Conservation (phyloP, 768 basidiomycete species). For the Leucocoprinus leucothites region DNA sequence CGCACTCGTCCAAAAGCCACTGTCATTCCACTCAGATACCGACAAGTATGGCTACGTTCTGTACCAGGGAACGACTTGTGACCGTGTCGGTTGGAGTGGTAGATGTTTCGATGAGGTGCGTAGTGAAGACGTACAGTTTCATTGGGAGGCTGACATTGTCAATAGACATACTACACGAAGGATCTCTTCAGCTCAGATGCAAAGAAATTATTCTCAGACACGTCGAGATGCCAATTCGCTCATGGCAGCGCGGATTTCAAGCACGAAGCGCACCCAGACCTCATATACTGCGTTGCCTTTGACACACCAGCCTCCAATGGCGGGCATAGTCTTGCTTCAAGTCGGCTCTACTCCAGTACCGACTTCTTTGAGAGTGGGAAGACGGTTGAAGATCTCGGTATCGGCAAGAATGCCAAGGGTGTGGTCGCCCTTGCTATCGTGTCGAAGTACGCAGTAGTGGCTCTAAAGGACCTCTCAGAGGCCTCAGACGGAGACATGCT, state of each 20-base stretch:
- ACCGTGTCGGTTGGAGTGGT: slow-evolving; percentile 46
- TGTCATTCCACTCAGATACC: slow-evolving; percentile 85
- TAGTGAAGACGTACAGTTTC: slow-evolving; percentile 11
- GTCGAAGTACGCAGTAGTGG: slow-evolving; percentile 89
- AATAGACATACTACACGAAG: slow-evolving; percentile 85
- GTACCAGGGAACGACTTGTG: slow-evolving; percentile 74
- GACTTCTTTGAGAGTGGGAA: slow-evolving; percentile 75
- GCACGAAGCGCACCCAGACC: slow-evolving; percentile 66
- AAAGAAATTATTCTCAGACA: slow-evolving; percentile 62
- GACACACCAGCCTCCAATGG: slow-evolving; percentile 55
- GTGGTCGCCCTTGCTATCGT: slow-evolving; percentile 94
- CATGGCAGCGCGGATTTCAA: slow-evolving; percentile 84
- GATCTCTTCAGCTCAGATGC: slow-evolving; percentile 71
- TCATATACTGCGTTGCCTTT: slow-evolving; percentile 89
- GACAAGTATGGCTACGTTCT: slow-evolving; percentile 70
- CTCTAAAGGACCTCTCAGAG: slow-evolving; percentile 65
- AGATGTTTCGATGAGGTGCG: slow-evolving; percentile 74
- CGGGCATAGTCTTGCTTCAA: slow-evolving; percentile 50
- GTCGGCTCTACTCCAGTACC: slow-evolving; percentile 76
- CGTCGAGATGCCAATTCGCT: slow-evolving; percentile 83
- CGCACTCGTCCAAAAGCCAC: slow-evolving; percentile 55
- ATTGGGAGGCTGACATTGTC: slow-evolving; percentile 8
- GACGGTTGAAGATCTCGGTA: slow-evolving; percentile 81
- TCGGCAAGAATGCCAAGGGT: slow-evolving; percentile 80
- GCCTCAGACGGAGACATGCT: slow-evolving; percentile 67